Conservation (phyloP, 2,329 filamentous ascomycete genomes). For the Fusarium fujikuroi region DNA sequence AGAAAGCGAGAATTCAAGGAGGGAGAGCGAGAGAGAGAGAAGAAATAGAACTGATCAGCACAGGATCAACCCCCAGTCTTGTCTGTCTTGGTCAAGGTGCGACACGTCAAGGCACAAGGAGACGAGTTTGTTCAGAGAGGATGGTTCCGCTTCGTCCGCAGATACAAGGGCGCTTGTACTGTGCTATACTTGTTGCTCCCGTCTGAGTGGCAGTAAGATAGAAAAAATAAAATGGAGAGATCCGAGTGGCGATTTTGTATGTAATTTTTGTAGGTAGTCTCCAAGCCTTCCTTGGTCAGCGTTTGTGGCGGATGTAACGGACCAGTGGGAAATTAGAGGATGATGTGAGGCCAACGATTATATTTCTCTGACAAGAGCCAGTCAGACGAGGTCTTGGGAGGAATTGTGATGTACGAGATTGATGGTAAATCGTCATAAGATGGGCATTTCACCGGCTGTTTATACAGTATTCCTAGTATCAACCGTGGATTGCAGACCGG, state of each 20-base stretch:
- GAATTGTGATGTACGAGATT: not conserved
- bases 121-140: slow-evolving; percentile 33
- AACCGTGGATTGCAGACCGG: not conserved
- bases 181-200: not conserved
- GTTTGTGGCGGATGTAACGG: slow-evolving; percentile 35
- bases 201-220: not conserved
- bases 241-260: slow-evolving; percentile 39
- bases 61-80: slow-evolving; percentile 32
- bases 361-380: slow-evolving; percentile 10
- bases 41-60: slow-evolving; percentile 27
- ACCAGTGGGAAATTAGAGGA: slow-evolving; percentile 23
- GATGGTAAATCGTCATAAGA: not conserved
- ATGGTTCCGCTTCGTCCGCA: slow-evolving; percentile 27
- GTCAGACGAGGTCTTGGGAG: not conserved
- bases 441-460: slow-evolving; percentile 6
- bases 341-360: slow-evolving; percentile 14
- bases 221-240: not conserved
- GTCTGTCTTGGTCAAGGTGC: slow-evolving; percentile 37
- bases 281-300: slow-evolving; percentile 17
- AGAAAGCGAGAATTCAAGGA: not conserved
- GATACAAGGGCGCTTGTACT: not conserved
- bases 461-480: slow-evolving; percentile 21
- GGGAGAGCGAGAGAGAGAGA: slow-evolving; percentile 9
- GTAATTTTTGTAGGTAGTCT: slow-evolving; percentile 25
- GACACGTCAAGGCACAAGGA: slow-evolving; percentile 35